Conservation (phyloP, 306 rosid genomes). For the Heteromeles arbutifolia region DNA sequence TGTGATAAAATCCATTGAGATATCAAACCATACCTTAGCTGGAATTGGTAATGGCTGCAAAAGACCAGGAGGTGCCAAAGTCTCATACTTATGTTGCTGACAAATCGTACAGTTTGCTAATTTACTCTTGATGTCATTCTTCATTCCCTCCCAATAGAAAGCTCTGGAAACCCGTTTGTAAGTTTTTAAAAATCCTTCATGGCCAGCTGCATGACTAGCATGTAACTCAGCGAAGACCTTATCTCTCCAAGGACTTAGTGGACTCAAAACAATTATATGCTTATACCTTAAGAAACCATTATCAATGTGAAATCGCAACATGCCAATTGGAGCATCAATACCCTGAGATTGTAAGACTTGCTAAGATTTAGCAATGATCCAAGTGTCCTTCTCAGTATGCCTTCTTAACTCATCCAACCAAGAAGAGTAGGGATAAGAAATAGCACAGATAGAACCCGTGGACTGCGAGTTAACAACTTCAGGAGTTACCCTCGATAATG, state of each 20-base stretch:
- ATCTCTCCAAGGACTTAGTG: background rate
- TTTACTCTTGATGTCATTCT: background rate
- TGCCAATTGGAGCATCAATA: too few species aligned
- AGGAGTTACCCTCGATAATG: too few species aligned
- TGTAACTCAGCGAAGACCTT: background rate
- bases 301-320: background rate
- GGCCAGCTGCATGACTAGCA: background rate
- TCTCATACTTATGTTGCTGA: background rate
- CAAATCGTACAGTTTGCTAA: background rate
- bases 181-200: background rate
- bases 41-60: too few species aligned
- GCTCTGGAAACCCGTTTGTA: background rate
- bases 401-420: too few species aligned
- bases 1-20: background rate
- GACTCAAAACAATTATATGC: background rate
- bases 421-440: too few species aligned
- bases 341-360: too few species aligned
- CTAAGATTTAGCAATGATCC: too few species aligned
- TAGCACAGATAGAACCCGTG: too few species aligned
- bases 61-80: background rate
- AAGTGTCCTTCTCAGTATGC: too few species aligned
- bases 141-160: background rate
- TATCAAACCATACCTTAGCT: background rate
- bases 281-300: background rate
- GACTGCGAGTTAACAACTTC: too few species aligned